Conservation (phyloP, 495 filamentous ascomycete genomes). For the Sabuloglossum arenarium region DNA sequence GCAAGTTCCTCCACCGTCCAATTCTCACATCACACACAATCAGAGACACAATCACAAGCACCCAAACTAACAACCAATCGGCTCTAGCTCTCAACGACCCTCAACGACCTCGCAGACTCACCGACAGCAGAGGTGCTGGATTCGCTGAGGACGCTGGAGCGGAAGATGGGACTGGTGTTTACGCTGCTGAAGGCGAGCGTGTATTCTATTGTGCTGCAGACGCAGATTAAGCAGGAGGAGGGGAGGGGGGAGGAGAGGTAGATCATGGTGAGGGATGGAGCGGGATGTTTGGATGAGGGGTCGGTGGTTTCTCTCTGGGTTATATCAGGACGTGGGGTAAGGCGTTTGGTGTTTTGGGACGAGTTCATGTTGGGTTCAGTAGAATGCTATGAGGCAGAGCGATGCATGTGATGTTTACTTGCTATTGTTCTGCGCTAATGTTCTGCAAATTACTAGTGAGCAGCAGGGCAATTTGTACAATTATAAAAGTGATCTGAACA, state of each 20-base stretch:
- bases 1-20: slow-evolving; percentile 22
- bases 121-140: slow-evolving; percentile 61
- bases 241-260: neutral
- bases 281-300: neutral
- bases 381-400: too few species aligned
- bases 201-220: slow-evolving; percentile 93
- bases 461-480: too few species aligned
- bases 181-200: slow-evolving; percentile 94
- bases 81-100: neutral
- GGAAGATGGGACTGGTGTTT: slow-evolving; percentile 85
- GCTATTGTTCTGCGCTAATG: too few species aligned
- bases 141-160: slow-evolving; percentile 66
- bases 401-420: too few species aligned
- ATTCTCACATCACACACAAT: neutral
- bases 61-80: slow-evolving; percentile 1
- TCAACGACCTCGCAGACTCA: slow-evolving; percentile 6
- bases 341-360: neutral
- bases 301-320: neutral
- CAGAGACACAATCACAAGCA: neutral
- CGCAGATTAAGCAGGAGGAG: slow-evolving; percentile 61
- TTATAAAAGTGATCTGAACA: too few species aligned
- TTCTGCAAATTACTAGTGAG: too few species aligned
- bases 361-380: neutral
- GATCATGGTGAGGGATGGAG: neutral
- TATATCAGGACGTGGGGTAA: too few species aligned